Conservation (phyloP, 176 grass and related monocot genomes). For the Saccharum officinarum region DNA sequence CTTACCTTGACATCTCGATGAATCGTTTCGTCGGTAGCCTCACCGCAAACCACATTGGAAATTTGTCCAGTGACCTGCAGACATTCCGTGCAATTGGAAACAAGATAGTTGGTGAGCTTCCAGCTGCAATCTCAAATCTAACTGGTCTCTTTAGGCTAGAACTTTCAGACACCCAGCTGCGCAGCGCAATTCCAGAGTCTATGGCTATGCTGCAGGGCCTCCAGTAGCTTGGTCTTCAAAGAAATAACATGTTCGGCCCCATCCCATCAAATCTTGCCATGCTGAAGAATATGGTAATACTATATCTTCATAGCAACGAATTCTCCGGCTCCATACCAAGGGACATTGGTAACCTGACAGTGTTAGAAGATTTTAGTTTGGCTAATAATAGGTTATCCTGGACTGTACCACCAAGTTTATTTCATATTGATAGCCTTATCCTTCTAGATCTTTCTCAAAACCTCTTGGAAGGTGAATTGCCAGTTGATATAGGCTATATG, state of each 20-base stretch:
- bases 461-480: no score
- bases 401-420: no score
- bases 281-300: not conserved
- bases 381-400: not conserved
- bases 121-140: not conserved
- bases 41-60: not conserved
- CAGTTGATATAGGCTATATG: no score
- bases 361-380: not conserved
- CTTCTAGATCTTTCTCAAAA: no score
- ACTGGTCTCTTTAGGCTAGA: not conserved
- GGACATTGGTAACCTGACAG: not conserved
- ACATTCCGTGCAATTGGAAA: not conserved
- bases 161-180: not conserved
- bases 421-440: no score
- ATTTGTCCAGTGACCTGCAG: not conserved
- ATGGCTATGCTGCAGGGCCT: not conserved
- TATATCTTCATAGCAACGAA: not conserved
- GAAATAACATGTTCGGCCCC: not conserved
- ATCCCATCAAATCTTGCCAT: not conserved
- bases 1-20: not conserved
- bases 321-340: not conserved
- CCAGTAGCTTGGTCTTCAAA: not conserved
- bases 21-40: not conserved
- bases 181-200: not conserved
- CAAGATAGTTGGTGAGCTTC: not conserved